A percentile compares a stretch with the other conserved stretches of the same genome.
Evolutionary conservation across 129 eudicot species (phyloP).

Genomic region (Silybum marianum): DNA sequence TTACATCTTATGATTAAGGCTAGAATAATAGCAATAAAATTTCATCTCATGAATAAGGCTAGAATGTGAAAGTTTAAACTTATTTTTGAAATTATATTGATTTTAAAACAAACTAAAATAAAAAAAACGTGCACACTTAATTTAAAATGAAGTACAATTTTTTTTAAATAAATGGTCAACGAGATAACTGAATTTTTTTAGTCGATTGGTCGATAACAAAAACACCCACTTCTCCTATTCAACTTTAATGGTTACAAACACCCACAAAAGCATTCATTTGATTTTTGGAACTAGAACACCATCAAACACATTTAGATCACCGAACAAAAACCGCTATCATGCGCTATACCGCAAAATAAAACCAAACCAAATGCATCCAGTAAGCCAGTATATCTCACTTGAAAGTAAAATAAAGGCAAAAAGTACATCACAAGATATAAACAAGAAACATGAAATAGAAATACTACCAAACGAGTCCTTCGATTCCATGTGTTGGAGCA

Average conservation of each 20-base stretch:
- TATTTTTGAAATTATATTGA: no score
- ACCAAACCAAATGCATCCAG: neutral
- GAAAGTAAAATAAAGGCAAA: no score
- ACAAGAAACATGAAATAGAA: neutral
- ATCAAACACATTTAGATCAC: neutral
- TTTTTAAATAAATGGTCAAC: neutral
- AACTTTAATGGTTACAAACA: neutral
- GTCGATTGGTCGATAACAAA: neutral
- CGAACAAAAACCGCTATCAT: neutral
- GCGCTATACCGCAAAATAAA: neutral
- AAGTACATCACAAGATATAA: neutral
- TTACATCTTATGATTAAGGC: no score
- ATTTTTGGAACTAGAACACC: neutral
- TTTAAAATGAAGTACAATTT: no score
- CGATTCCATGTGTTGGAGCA: slow-evolving; percentile 12
- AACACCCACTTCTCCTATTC: no score
- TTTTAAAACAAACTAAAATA: no score
- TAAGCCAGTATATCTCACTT: neutral
- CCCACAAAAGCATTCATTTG: neutral
- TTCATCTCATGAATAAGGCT: no score
- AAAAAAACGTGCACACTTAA: no score
- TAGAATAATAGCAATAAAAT: no score
- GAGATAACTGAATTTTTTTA: no score
- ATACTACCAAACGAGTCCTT: slow-evolving; percentile 5
- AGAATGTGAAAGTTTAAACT: no score